These are phyloP conservation scores for Penicillium aurantiogriseum DNA, from an alignment of 2,329 filamentous ascomycete genomes.

Conservation along the genomic window DNA sequence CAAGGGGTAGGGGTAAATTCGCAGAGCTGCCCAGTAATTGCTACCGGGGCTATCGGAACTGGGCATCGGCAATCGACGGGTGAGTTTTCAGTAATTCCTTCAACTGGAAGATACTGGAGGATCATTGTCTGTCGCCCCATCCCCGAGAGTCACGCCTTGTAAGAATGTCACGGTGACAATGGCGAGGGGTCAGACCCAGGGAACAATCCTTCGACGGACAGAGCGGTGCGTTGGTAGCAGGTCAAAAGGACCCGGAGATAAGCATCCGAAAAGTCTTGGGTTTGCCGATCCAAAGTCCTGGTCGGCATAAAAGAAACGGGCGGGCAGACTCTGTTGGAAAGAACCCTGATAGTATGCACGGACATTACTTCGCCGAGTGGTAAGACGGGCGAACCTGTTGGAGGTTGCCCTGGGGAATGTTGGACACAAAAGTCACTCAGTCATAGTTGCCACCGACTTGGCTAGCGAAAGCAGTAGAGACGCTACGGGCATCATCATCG, in stretches of 20 bases:
- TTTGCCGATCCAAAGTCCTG: conserved; percentile 16
- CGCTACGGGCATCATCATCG: conserved; percentile 84
- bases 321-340: conserved; percentile 21
- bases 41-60: conserved; percentile 2
- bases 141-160: conserved; percentile 9
- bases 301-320: conserved; percentile 20
- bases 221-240: conserved; percentile 10
- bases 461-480: conserved; percentile 95
- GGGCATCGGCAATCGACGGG: conserved; percentile 5
- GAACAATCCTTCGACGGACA: conserved; percentile 7
- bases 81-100: neutral
- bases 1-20: conserved; percentile 12
- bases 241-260: conserved; percentile 3
- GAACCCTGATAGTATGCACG: conserved; percentile 17
- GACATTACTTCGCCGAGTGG: conserved; percentile 17
- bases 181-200: conserved; percentile 14
- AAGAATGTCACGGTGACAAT: conserved; percentile 10
- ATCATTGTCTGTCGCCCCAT: conserved; percentile 10
- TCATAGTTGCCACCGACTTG: conserved; percentile 73
- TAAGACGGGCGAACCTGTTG: conserved; percentile 16
- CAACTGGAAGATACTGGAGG: conserved; percentile 2
- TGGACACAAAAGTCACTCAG: conserved; percentile 41
- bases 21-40: conserved; percentile 15
- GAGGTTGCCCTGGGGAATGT: conserved; percentile 16
- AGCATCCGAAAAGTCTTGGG: conserved; percentile 12